Conservation (phyloP, 129 eudicot species). For the Flaveria sonorensis region DNA sequence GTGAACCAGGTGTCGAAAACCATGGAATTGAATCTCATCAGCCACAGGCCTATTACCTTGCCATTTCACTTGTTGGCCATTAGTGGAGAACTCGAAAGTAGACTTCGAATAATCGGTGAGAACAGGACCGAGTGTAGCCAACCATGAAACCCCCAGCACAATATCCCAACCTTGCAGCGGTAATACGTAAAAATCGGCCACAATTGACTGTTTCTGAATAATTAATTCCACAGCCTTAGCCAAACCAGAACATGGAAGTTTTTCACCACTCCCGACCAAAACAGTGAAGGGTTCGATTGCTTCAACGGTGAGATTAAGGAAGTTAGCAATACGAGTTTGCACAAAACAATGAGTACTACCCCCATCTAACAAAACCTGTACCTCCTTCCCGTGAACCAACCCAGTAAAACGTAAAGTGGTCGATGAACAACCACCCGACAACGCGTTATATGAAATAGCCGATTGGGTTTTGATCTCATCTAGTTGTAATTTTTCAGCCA, state of each 20-base stretch:
- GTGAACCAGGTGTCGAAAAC: not conserved
- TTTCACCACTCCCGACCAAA: not conserved
- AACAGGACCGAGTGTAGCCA: not conserved
- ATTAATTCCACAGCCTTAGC: not conserved
- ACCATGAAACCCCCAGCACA: not conserved
- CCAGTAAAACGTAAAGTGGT: not conserved
- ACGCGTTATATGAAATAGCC: not conserved
- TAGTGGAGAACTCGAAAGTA: not conserved
- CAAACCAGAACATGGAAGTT: not conserved
- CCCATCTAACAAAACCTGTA: not conserved
- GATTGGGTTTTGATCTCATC: not conserved
- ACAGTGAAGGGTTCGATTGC: not conserved
- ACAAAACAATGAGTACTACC: no score
- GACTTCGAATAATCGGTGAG: no score
- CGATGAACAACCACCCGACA: not conserved
- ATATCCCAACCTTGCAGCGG: not conserved
- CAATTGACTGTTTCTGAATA: not conserved
- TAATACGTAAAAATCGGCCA: not conserved
- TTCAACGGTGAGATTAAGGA: not conserved
- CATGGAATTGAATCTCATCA: not conserved
- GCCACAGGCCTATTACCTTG: not conserved
- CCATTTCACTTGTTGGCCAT: not conserved
- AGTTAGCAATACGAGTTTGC: no score
- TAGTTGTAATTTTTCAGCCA: not conserved
- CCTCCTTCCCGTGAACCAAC: not conserved